These are phyloP conservation scores for Stachybotrys elegans DNA, from an alignment of 2,329 filamentous ascomycete genomes.

Conservation along the genomic window DNA sequence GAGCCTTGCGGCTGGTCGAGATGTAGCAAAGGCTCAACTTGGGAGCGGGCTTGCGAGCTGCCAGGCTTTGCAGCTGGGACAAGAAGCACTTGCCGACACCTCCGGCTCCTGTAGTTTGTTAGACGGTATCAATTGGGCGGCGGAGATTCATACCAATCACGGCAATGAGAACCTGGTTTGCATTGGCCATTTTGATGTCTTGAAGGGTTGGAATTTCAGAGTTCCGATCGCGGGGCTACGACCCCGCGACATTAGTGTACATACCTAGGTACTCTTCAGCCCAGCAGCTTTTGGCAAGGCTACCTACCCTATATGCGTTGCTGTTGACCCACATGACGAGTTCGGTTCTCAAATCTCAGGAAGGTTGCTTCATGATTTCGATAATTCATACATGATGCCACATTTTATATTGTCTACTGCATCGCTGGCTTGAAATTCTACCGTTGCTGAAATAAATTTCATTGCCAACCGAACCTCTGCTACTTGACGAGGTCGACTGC, in stretches of 20 bases:
- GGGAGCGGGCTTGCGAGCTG: slow-evolving; percentile 59
- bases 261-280: background rate
- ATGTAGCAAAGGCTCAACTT: slow-evolving; percentile 79
- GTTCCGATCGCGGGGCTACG: slow-evolving; percentile 30
- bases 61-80: slow-evolving; percentile 67
- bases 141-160: slow-evolving; percentile 37
- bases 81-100: slow-evolving; percentile 93
- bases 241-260: slow-evolving; percentile 1
- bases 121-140: slow-evolving; percentile 9
- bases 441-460: too few relatives aligned
- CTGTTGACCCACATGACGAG: too few relatives aligned
- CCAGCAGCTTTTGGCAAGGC: too few relatives aligned
- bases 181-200: slow-evolving; percentile 33
- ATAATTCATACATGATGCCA: too few relatives aligned
- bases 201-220: slow-evolving; percentile 19
- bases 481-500: too few relatives aligned
- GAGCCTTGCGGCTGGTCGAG: slow-evolving; percentile 76
- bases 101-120: slow-evolving; percentile 62
- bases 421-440: too few relatives aligned
- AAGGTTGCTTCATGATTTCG: too few relatives aligned
- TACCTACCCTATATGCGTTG: too few relatives aligned
- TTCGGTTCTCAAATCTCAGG: too few relatives aligned
- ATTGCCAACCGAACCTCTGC: too few relatives aligned
- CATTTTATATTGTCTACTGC: too few relatives aligned
- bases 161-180: slow-evolving; percentile 47